Evolutionary conservation across 495 filamentous ascomycete species (phyloP), one percentile per base, ranked within the genome.

Genomic region (Podospora appendiculata): DNA sequence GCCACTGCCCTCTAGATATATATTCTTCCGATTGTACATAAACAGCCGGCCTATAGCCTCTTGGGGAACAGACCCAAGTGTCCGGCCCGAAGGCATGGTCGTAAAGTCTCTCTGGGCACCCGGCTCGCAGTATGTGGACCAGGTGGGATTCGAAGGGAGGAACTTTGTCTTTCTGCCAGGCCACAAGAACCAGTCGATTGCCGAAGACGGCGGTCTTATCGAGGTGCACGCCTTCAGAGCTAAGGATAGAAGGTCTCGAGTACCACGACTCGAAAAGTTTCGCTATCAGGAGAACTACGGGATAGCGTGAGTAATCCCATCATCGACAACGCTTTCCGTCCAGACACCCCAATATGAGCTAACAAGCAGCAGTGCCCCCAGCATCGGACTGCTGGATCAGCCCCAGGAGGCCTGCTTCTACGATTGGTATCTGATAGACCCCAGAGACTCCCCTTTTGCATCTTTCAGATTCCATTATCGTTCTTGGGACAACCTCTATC

Each of bases 11-110:
- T 68, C 63, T 43, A 60, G 53, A 51, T 73, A 63, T 50, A 55
- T 76, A 32, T 72, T 73, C 65, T 79, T 79, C 60, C 77, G 74
- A 53, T 62, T 80, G 47, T 71, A 64, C 57, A 72, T 80, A 47
- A 78, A 80, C 55, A 72, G 68, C 14, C 64, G 69, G 9, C 62
- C 69, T 38, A 66, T 74, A 19, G 58, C 71, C 1, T 65, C 67
- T 2, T 80, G 75, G 74, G 77, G 78, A 2, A 67, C 73, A 14
- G 68, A 77, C 50, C 48, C 66, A 5, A 44, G 39, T 10, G 51
- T 39, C 3, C 55, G 41, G 42, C 55, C 56, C 0, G 42, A 48
- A 2, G 76, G 76, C 14, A 67, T 61, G 12, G 61, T 77, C 34
- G 62, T 64, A 47, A 64, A 65, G 48, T 71, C 70, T 7, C 63